Conservation (phyloP, 495 filamentous ascomycete species). For the Talaromyces stipitatus region DNA sequence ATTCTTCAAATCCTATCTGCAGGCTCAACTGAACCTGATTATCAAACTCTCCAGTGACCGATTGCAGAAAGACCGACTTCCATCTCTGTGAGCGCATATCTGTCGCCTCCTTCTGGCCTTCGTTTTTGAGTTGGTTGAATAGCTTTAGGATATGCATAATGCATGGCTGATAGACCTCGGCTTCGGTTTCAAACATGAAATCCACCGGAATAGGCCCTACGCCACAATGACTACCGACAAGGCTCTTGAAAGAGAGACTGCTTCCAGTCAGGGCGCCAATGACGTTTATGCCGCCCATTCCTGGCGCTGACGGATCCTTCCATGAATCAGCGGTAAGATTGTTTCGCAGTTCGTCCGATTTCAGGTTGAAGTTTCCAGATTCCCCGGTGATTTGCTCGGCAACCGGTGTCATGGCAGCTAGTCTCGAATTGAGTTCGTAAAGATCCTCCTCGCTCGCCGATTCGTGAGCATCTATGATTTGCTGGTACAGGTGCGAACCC, state of each 20-base stretch:
- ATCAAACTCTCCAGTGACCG: conserved; percentile 32
- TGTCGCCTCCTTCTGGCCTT: not conserved
- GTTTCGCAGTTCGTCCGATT: conserved; percentile 6
- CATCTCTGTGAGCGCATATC: conserved; percentile 16
- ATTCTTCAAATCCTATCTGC: conserved; percentile 26
- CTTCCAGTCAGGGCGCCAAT: conserved; percentile 25
- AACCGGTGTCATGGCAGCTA: conserved; percentile 23
- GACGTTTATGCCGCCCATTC: conserved; percentile 29
- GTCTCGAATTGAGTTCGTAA: conserved; percentile 10
- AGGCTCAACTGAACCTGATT: conserved; percentile 23
- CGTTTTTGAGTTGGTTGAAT: conserved; percentile 27
- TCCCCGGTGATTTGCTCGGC: conserved; percentile 31
- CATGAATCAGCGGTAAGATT: conserved; percentile 1
- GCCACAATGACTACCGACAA: conserved; percentile 30
- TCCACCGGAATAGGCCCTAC: conserved; percentile 31
- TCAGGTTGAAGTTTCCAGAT: conserved; percentile 17
- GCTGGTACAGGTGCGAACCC: conserved; percentile 21
- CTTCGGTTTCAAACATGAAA: conserved; percentile 26
- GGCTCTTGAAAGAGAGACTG: conserved; percentile 32
- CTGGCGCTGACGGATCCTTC: conserved; percentile 7
- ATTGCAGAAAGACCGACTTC: conserved; percentile 32
- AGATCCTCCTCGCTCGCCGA: conserved; percentile 2
- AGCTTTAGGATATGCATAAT: conserved; percentile 29
- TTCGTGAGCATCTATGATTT: conserved; percentile 21
- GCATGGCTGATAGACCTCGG: conserved; percentile 34